Evolutionary conservation across 2,329 filamentous ascomycete species (phyloP), one percentile per base, ranked within the genome.

Genomic region (Triangularia setosa): DNA sequence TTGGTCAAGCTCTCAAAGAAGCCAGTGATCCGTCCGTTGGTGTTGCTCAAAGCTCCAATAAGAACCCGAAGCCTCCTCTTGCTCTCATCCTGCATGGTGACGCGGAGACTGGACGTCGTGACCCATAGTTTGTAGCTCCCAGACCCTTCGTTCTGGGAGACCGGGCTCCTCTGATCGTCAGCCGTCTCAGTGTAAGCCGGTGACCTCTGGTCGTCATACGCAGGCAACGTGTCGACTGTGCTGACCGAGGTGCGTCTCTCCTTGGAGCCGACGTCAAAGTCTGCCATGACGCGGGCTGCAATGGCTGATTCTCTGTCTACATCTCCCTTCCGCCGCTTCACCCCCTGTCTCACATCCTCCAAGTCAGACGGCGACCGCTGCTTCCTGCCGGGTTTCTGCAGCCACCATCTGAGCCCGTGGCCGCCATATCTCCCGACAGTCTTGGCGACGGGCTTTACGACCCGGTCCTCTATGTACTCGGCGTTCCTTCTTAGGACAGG

Each of bases 51-150:
- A 83, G 93, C 91, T 24, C 84, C 84, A 1, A 98, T 80, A 68
- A 93, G 97, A 71, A 92, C 94, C 71, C 91, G 92, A 52, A 99
- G 80, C 66, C 90, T 95, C 60, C 88, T 86, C 8, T 97, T 79
- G 23, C 92, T 96, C 72, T 95, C 90, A 18, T 96, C 90, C 72
- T 90, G 96, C 84, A 99, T 92, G 0, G 95, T 93, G 16, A 96
- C 89, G 68, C 93, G 93, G 0, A 98, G 83, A 0, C 93, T 94
- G 0, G 93, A 96, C 4, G 92, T 93, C 75, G 96, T 91, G 69
- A 97, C 90, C 18, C 97, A 81, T 14, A 93, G 88, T 11, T 90
- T 65, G 91, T 66, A 27, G 70, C 68, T 40, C 30, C 53, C 71
- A 65, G 8, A 69, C 71, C 55, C 58, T 5, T 70, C 65, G 30